Evolutionary conservation across 2,329 filamentous ascomycete species (phyloP), one percentile per base, ranked within the genome.

Genomic region (Canariomyces notabilis): DNA sequence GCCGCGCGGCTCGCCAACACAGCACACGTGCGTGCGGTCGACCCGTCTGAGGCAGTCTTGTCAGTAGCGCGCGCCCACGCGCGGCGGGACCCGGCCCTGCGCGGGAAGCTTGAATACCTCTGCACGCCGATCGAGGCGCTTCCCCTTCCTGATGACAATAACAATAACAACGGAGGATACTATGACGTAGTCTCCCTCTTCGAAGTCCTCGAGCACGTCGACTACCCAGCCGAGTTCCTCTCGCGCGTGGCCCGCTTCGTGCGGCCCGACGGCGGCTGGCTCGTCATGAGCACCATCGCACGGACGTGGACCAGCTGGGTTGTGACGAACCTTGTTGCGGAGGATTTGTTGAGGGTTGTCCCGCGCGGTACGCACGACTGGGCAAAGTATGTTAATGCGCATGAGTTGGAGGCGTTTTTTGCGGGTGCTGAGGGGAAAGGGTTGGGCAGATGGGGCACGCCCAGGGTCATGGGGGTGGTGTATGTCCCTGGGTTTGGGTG

Each of bases 331-430:
- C 71, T 97, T 19, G 76, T 95, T 53, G 93, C 93, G 0, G 93
- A 98, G 70, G 87, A 93, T 68, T 63, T 96, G 48, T 59, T 95
- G 63, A 75, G 87, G 5, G 88, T 97, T 51, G 93, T 98, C 46
- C 93, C 93, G 8, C 80, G 79, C 54, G 93, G 93, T 2, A 98
- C 93, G 37, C 93, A 98, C 68, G 89, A 96, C 65, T 98, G 93
- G 93, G 75, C 76, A 52, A 95, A 97, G 71, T 98, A 97, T 68
- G 83, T 98, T 56, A 93, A 96, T 62, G 86, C 87, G 53, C 73
- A 79, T 12, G 91, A 97, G 73, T 65, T 95, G 60, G 70, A 76
- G 56, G 68, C 64, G 1, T 73, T 63, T 77, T 83, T 55, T 64
- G 70, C 44, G 67, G 50, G n/a, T n/a, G n/a, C n/a, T n/a, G 73